Base-by-base conservation (phyloP, 106 monocot species). In the Posidonia australis region DNA sequence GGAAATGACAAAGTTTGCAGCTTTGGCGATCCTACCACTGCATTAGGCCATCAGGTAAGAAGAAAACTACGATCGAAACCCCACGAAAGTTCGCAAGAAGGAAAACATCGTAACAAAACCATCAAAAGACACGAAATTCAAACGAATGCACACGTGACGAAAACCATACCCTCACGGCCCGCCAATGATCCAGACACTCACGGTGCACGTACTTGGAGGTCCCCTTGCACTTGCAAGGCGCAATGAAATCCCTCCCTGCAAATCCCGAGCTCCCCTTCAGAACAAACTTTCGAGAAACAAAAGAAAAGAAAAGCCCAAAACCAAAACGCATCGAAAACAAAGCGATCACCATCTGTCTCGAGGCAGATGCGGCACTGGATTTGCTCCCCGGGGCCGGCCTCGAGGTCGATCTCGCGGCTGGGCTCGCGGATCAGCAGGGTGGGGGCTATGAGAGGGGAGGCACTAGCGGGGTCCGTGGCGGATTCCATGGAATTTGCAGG, bases 361-460 rank as follows among this genome's bases (percentile, higher is more conserved):
- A 75, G 67, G 68, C 75, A 75, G 43, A 75, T 75, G 11, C 75
- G 75, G 62, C 75, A 75, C 75, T 75, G 75, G 51, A 75, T 75
- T 49, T 68, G 75, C 59, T 67, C 75, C n/a, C 42, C 75, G 18
- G 75, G 68, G 3, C 75, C 75, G 11, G 67, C 75, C 47, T 75
- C 75, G 26, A 75, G 67, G 44, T 75, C 75, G 61, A 75, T 75
- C 51, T 75, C 75, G 44, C 13, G 19, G 19, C 26, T 13, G 10
- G 66, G 58, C 13, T 53, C 53, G 32, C 29, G 53, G 68, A 51
- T 56, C 10, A 59, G 58, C 10, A 58, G 47, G 23, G 67, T 9
- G 60, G 74, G 75, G 21, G 75, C 22, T 4, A 75, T 54, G 2
- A 75, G 75, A 62, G 41, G 48, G 51, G 26, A 53, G 5, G 59